phyloP scores from a whole-genome alignment of 1,284 basidiomycete genomes.

The Vanrija sp. region DNA sequence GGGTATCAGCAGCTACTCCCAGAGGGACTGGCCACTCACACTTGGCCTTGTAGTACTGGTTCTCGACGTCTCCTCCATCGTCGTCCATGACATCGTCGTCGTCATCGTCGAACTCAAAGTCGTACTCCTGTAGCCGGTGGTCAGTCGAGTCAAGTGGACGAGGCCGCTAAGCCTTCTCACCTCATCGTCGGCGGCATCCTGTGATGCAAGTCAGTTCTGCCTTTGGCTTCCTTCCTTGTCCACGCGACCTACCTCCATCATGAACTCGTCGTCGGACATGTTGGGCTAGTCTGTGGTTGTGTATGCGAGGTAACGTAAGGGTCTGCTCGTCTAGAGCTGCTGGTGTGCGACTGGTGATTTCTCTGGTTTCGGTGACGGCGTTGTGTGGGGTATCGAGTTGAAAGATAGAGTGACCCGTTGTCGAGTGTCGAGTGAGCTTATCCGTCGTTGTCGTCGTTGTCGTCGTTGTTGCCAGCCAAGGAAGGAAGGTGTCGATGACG shows the following conservation, averaged over 20 bases:
- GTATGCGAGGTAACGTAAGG: no score
- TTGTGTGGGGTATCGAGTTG: no score
- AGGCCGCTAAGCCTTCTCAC: conserved; percentile 16
- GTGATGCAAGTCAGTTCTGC: conserved; percentile 15
- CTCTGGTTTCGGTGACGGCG: no score
- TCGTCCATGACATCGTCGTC: conserved; percentile 67
- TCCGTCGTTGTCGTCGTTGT: no score
- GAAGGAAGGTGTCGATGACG: no score
- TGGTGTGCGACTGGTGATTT: no score
- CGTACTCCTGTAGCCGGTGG: conserved; percentile 68
- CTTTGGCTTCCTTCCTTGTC: not conserved
- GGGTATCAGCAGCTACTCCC: not conserved
- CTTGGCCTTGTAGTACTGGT: conserved; percentile 97
- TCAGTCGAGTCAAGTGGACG: not conserved
- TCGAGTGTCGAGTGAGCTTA: no score
- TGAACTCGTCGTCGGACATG: conserved; percentile 51
- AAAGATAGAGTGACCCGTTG: no score
- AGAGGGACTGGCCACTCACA: conserved; percentile 54
- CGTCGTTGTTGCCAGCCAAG: no score
- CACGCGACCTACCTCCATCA: conserved; percentile 46
- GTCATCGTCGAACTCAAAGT: conserved; percentile 87
- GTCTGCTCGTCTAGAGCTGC: no score
- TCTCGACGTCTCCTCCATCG: conserved; percentile 89
- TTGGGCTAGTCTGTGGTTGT: conserved; percentile 2
- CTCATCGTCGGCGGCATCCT: conserved; percentile 50